A percentile compares a stretch with the other conserved stretches of the same genome.
Evolutionary conservation across 495 filamentous ascomycete species (phyloP).

Genomic region (Pseudoneurospora amorphoporcata): DNA sequence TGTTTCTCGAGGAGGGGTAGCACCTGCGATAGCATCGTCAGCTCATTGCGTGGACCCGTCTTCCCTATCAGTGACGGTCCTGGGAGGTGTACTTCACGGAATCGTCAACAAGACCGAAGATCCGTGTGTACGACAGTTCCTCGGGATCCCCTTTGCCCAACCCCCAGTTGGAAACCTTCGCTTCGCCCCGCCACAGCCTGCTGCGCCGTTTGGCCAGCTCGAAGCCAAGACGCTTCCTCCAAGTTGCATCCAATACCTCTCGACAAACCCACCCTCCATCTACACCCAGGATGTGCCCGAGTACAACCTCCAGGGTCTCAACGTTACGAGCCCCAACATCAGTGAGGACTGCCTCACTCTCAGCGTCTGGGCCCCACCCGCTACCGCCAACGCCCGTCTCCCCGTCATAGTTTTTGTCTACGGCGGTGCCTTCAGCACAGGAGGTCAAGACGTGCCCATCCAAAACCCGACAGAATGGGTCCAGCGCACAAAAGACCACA

Average conservation of each 20-base stretch:
- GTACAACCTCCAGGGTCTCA: slow-evolving; percentile 15
- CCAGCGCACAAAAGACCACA: slow-evolving; percentile 39
- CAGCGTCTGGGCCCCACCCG: slow-evolving; percentile 36
- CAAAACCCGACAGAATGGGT: slow-evolving; percentile 26
- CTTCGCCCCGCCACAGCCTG: slow-evolving; percentile 26
- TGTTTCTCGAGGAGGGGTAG: not conserved
- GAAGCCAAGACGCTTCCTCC: slow-evolving; percentile 10
- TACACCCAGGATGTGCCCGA: slow-evolving; percentile 14
- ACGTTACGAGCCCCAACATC: slow-evolving; percentile 3
- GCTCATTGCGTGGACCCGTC: not conserved
- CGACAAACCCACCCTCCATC: slow-evolving; percentile 3
- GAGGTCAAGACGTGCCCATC: slow-evolving; percentile 15
- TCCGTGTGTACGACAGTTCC: slow-evolving; percentile 28
- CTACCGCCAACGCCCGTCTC: slow-evolving; percentile 6
- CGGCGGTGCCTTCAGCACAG: slow-evolving; percentile 19
- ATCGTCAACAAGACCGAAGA: not conserved
- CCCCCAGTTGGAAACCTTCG: slow-evolving; percentile 38
- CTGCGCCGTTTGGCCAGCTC: slow-evolving; percentile 4
- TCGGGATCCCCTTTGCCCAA: slow-evolving; percentile 46
- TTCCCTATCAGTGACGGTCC: slow-evolving; percentile 3
- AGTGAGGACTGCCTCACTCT: slow-evolving; percentile 49
- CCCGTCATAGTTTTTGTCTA: slow-evolving; percentile 26
- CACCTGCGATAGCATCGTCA: not conserved
- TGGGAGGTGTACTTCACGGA: slow-evolving; percentile 8
- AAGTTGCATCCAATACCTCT: slow-evolving; percentile 15